These are phyloP conservation scores for Trichophyton rubrum DNA, from an alignment of 2,329 filamentous ascomycete genomes.

Conservation along the genomic window DNA sequence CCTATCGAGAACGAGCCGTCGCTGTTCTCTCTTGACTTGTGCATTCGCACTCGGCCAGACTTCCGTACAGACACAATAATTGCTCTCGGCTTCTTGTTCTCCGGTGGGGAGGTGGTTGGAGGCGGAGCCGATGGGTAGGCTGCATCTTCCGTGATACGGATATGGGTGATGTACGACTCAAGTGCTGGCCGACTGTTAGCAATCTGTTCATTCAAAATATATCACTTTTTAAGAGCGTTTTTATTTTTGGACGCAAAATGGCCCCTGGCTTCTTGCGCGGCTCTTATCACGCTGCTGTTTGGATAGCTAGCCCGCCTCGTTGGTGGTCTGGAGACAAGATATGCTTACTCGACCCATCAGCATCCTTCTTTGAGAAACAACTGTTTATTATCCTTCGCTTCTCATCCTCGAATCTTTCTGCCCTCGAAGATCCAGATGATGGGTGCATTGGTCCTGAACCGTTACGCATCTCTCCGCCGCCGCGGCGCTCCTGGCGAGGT, in stretches of 20 bases:
- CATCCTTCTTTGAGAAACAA: constrained; percentile 83
- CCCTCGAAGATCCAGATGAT: constrained; percentile 34
- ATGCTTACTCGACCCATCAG: constrained; percentile 67
- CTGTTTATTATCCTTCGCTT: constrained; percentile 88
- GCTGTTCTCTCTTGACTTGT: constrained; percentile 91
- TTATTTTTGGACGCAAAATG: neutral
- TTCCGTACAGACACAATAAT: constrained; percentile 90
- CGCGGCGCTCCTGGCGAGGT: constrained; percentile 23
- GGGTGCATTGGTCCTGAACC: constrained; percentile 15
- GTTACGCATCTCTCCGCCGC: constrained; percentile 24
- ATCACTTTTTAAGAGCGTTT: neutral
- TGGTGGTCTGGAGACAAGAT: neutral
- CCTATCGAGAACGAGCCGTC: constrained; percentile 94
- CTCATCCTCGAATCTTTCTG: constrained; percentile 92
- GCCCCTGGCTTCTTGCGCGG: neutral
- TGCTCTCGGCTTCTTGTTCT: constrained; percentile 74
- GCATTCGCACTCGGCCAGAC: constrained; percentile 83
- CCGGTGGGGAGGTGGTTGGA: constrained; percentile 59
- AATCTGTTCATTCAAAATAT: neutral
- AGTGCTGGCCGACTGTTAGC: constrained; percentile 23
- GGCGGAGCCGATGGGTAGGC: constrained; percentile 71
- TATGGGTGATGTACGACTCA: constrained; percentile 97
- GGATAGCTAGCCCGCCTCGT: too few relatives aligned
- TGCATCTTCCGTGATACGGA: constrained; percentile 78
- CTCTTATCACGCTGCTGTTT: neutral